Percentiles rank a stretch among this genome's conserved stretches.
Evolutionary conservation across 2,329 filamentous ascomycete genomes (phyloP).

Genomic region (Blastomyces emzantsi): DNA sequence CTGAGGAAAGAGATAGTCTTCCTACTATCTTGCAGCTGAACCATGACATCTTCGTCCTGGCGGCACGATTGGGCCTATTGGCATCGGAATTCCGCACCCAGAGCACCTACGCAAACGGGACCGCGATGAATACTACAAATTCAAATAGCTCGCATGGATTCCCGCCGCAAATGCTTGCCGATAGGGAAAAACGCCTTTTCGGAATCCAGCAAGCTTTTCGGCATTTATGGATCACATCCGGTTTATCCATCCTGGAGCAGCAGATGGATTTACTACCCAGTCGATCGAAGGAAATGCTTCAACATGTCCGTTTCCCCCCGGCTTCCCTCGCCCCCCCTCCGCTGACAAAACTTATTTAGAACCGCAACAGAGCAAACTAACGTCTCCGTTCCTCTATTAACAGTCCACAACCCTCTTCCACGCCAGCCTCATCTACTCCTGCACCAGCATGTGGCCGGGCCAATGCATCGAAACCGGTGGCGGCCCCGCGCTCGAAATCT

Average conservation of each 20-base stretch:
- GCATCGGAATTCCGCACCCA: conserved; percentile 35
- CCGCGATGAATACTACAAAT: background rate
- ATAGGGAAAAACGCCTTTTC: conserved; percentile 28
- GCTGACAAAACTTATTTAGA: background rate
- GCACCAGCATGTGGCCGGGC: conserved; percentile 45
- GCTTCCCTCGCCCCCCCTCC: background rate
- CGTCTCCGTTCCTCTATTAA: conserved; percentile 11
- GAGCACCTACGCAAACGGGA: conserved; percentile 15
- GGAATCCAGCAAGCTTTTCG: conserved; percentile 31
- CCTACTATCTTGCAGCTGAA: conserved; percentile 38
- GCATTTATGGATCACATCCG: conserved; percentile 32
- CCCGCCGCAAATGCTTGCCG: conserved; percentile 18
- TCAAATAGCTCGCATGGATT: background rate
- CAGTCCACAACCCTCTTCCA: conserved; percentile 42
- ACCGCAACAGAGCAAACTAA: background rate
- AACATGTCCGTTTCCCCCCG: conserved; percentile 32
- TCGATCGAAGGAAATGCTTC: conserved; percentile 32
- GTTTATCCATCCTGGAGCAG: conserved; percentile 29
- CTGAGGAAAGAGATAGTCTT: conserved; percentile 31
- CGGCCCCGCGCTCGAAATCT: conserved; percentile 35
- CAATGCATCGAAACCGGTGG: conserved; percentile 37
- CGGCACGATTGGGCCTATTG: conserved; percentile 38
- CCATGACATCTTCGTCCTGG: conserved; percentile 38
- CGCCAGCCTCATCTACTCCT: conserved; percentile 43
- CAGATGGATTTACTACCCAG: conserved; percentile 30